Evolutionary conservation across 2,329 filamentous ascomycete genomes (phyloP).

Genomic region (Ascocoryne sarcoides): DNA sequence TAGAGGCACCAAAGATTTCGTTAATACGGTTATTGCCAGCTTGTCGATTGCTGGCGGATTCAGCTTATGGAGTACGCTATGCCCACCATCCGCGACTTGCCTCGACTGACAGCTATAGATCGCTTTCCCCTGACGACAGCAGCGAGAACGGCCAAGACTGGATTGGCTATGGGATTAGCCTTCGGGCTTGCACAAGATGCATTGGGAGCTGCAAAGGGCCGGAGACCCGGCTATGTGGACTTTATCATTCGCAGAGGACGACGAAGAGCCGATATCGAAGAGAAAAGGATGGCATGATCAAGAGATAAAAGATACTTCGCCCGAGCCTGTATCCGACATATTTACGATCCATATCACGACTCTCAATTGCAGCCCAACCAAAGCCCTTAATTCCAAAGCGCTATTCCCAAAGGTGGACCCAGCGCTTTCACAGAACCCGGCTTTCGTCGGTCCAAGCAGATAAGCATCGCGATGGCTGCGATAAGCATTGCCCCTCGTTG

Average conservation of each 20-base stretch:
- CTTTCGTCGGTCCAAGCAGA: constrained; percentile 13
- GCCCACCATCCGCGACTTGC: neutral
- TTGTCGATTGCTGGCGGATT: constrained; percentile 79
- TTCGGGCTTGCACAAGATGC: constrained; percentile 79
- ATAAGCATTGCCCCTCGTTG: constrained; percentile 12
- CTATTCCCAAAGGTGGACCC: neutral
- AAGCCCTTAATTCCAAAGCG: constrained; percentile 1
- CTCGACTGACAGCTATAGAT: constrained; percentile 40
- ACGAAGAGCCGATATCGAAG: constrained; percentile 1
- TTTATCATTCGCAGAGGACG: constrained; percentile 31
- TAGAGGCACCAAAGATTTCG: constrained; percentile 60
- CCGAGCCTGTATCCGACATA: neutral
- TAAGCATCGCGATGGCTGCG: constrained; percentile 6
- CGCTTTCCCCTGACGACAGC: constrained; percentile 70
- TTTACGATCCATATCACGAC: neutral
- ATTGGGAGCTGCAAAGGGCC: constrained; percentile 59
- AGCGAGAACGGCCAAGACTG: constrained; percentile 70
- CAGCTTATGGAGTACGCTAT: constrained; percentile 68
- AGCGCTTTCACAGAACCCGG: constrained; percentile 7
- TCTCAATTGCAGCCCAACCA: neutral
- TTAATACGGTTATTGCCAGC: constrained; percentile 75
- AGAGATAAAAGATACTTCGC: no score
- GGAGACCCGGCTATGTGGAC: constrained; percentile 66
- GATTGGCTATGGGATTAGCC: constrained; percentile 65
- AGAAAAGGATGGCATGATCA: constrained; percentile 2